A percentile compares a stretch with the other conserved stretches of the same genome.
Conservation (phyloP, 2,329 filamentous ascomycete species). For the Epichloe elymi region DNA sequence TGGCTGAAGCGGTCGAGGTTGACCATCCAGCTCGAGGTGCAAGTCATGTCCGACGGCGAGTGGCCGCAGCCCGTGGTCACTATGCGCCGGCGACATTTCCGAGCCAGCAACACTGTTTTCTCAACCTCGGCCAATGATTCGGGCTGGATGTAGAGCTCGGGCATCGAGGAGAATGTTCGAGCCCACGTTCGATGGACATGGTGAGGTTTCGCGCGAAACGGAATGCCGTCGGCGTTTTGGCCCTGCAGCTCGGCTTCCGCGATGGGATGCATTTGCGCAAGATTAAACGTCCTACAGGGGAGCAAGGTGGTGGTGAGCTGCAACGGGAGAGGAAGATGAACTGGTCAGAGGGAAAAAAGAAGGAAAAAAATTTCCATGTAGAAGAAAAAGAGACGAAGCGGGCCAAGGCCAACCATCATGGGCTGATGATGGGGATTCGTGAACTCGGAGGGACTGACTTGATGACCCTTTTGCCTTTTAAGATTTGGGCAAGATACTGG, state of each 20-base stretch:
- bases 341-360: neutral
- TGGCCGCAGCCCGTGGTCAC: conserved; percentile 84
- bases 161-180: conserved; percentile 75
- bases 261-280: conserved; percentile 22
- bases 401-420: neutral
- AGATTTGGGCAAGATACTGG: neutral
- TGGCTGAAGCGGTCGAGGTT: conserved; percentile 77
- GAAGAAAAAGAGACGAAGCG: neutral
- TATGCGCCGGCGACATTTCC: conserved; percentile 66
- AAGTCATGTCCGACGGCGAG: conserved; percentile 84
- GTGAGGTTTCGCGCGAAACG: conserved; percentile 61
- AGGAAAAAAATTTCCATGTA: no score
- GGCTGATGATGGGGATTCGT: no score
- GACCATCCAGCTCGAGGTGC: conserved; percentile 85
- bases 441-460: no score
- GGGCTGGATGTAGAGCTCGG: conserved; percentile 84
- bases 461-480: neutral
- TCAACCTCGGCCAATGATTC: conserved; percentile 68
- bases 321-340: neutral
- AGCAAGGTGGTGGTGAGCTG: neutral
- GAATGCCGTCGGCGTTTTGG: conserved; percentile 30
- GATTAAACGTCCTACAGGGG: no score
- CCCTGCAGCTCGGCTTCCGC: conserved; percentile 20
- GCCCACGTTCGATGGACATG: conserved; percentile 91
- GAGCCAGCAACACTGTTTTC: conserved; percentile 69